A percentile compares a stretch with the other conserved stretches of the same genome.
Conservation (phyloP, 2,329 filamentous ascomycete species). For the Curvularia verruculosa region DNA sequence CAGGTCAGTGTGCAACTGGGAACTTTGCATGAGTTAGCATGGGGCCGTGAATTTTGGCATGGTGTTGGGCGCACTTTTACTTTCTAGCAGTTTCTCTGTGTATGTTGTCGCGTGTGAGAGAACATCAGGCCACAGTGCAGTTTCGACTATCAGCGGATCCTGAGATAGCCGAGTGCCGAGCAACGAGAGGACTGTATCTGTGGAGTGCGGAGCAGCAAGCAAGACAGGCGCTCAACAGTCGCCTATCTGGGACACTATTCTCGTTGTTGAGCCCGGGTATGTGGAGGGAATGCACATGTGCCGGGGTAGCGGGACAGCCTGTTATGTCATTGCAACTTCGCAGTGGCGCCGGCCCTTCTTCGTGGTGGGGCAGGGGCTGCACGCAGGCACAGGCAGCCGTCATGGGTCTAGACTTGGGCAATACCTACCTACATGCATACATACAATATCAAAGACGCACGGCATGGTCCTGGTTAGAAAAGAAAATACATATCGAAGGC, state of each 20-base stretch:
- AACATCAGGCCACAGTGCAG: conserved; percentile 25
- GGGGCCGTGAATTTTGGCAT: conserved; percentile 2
- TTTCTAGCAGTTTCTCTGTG: conserved; percentile 12
- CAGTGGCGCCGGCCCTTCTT: conserved; percentile 18
- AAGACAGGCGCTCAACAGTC: conserved; percentile 16
- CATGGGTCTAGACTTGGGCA: neutral
- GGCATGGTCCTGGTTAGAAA: neutral
- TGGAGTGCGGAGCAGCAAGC: conserved; percentile 14
- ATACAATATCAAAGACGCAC: neutral
- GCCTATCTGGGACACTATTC: conserved; percentile 37
- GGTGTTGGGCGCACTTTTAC: conserved; percentile 12
- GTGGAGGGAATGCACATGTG: conserved; percentile 28
- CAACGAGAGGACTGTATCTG: neutral
- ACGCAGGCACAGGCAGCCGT: neutral
- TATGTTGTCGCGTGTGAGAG: conserved; percentile 15
- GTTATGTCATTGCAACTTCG: conserved; percentile 32
- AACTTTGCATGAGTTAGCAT: conserved; percentile 1
- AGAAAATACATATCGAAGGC: neutral
- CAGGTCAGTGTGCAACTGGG: neutral
- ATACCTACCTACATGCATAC: too few species aligned
- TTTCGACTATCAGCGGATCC: conserved; percentile 1
- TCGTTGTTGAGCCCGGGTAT: conserved; percentile 44
- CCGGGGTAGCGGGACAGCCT: conserved; percentile 19
- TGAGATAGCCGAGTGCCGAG: conserved; percentile 30
- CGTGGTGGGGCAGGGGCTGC: conserved; percentile 16